Conservation (phyloP, 106 monocot species). For the Posidonia australis region DNA sequence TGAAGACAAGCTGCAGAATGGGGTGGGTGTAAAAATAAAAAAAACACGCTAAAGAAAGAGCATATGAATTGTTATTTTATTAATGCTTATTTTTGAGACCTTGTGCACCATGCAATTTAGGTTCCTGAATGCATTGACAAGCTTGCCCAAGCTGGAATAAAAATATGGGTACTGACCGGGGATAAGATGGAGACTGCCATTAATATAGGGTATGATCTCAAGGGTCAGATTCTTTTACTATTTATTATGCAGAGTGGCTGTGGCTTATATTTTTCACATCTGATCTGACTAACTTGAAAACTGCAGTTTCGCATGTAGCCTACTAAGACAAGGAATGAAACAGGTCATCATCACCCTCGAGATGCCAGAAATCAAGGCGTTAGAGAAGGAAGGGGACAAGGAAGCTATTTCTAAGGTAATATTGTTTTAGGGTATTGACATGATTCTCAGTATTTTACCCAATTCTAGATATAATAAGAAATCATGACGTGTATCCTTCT, state of each 20-base stretch:
- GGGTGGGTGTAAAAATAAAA: constrained; percentile 41
- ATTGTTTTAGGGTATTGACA: not conserved
- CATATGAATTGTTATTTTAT: not conserved
- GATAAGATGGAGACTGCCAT: constrained; percentile 99
- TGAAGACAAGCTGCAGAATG: constrained; percentile 93
- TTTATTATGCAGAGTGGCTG: not conserved
- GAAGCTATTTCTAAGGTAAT: constrained; percentile 52
- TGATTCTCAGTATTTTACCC: no score
- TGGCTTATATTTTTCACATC: not conserved
- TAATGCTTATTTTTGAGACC: not conserved
- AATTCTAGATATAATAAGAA: no score
- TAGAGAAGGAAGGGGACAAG: constrained; percentile 86
- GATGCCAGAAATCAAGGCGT: constrained; percentile 41
- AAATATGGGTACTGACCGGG: constrained; percentile 93
- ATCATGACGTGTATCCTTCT: not conserved
- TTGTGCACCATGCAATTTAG: constrained; percentile 24
- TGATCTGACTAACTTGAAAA: not conserved
- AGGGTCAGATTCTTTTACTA: not conserved
- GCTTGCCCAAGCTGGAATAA: constrained; percentile 90
- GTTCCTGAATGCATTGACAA: constrained; percentile 99
- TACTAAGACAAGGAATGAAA: constrained; percentile 91
- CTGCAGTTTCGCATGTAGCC: constrained; percentile 81
- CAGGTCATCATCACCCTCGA: constrained; percentile 86
- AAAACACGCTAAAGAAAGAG: not conserved
- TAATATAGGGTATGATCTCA: constrained; percentile 72